Evolutionary conservation across 768 basidiomycete genomes (phyloP).

Genomic region (Auricularia auricula-judae): DNA sequence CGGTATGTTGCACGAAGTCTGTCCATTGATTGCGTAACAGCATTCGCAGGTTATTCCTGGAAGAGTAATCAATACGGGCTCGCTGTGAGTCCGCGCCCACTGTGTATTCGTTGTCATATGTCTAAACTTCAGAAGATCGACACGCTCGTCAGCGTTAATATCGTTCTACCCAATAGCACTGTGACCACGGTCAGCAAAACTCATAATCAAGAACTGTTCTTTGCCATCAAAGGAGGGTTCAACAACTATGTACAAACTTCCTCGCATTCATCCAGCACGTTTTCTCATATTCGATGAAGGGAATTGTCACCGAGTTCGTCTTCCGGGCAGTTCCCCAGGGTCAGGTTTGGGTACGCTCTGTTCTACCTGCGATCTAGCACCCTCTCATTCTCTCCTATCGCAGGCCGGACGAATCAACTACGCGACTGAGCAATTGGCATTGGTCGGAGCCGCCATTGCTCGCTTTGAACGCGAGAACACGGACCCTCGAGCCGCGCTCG

Average conservation of each 20-base stretch:
- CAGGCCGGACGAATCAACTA: conserved; percentile 6
- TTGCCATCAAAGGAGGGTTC: conserved; percentile 3
- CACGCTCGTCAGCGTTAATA: not conserved
- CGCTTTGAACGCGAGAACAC: not conserved
- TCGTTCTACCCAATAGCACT: not conserved
- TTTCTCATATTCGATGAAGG: not conserved
- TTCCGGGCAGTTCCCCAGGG: not conserved
- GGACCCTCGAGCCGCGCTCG: not conserved
- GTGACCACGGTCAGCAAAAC: not conserved
- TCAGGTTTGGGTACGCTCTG: not conserved
- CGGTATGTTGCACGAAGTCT: not conserved
- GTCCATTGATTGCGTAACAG: too few species aligned
- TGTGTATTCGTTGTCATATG: not conserved
- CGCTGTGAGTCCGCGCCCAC: not conserved
- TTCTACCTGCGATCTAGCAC: not conserved
- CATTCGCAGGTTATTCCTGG: not conserved
- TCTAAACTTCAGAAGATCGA: not conserved
- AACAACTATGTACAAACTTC: conserved; percentile 4
- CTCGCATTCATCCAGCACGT: not conserved
- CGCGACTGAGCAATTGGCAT: not conserved
- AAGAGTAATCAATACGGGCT: not conserved
- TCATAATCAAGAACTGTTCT: not conserved
- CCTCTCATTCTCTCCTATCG: not conserved
- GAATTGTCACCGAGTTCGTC: not conserved
- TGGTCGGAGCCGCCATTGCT: not conserved